Conservation (phyloP, 1,284 basidiomycete species). For the Leccinum fuscescens region DNA sequence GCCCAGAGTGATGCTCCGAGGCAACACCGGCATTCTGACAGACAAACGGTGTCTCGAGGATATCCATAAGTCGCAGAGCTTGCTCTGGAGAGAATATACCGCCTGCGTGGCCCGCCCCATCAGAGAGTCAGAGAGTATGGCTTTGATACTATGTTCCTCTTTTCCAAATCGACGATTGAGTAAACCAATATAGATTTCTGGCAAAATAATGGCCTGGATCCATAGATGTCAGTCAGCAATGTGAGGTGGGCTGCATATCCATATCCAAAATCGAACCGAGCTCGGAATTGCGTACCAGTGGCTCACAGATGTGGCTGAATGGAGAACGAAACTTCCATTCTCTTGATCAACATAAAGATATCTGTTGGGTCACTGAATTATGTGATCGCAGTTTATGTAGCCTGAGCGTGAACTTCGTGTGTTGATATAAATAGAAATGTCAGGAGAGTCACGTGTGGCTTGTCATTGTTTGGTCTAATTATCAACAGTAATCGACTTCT, state of each 20-base stretch:
- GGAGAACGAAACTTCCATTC: background rate
- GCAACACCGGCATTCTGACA: constrained; percentile 1
- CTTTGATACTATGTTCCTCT: background rate
- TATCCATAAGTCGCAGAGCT: constrained; percentile 1
- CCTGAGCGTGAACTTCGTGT: too few species aligned
- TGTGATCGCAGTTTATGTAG: background rate
- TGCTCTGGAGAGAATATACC: background rate
- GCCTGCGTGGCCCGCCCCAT: background rate
- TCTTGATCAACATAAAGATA: too few species aligned
- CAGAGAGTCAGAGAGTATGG: background rate
- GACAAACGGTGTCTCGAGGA: background rate
- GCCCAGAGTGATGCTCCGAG: constrained; percentile 4
- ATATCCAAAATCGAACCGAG: too few species aligned
- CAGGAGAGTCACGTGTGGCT: too few species aligned
- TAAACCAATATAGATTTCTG: background rate
- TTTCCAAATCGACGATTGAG: background rate
- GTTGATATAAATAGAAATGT: too few species aligned
- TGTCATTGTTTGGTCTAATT: too few species aligned
- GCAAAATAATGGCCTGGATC: background rate
- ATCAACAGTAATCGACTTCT: too few species aligned
- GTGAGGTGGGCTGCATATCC: background rate
- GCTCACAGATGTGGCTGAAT: background rate
- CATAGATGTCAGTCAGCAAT: background rate
- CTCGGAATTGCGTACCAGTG: background rate
- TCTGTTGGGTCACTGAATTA: background rate